Evolutionary conservation across 1,139 yeast genomes (phyloP), one percentile per base, ranked within the genome.

Genomic region (Scheffersomyces cryptocercus): DNA sequence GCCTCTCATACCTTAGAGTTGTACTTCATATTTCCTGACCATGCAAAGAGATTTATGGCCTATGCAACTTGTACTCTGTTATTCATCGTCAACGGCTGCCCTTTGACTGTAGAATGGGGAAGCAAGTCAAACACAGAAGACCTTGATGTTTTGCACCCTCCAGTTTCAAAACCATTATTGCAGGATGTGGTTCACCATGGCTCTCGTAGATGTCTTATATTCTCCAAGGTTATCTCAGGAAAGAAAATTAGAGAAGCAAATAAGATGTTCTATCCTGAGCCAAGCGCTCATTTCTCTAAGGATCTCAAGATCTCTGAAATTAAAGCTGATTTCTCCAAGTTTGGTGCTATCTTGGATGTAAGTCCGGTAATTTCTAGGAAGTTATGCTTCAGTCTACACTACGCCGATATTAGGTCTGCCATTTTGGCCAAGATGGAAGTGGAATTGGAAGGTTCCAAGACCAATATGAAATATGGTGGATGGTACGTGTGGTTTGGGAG

Each of bases 401-500:
- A 73, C 60, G 74, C 74, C 36, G 86, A 85, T 55, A 77, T 85
- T 5, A 60, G 77, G 38, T 68, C 84, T 13, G 89, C 96, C 0
- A 79, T 87, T 28, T 57, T 62, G n/a, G 89, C 87, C 3, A 84
- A 83, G 61, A 65, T 64, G 34, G 76, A 75, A 20, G 61, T 69
- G 44, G 69, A 67, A 37, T 52, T 55, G 5, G 48, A 46, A 4
- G 69, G 69, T 1, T 66, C 79, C 3, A 51, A 49, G n/a, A 53
- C 84, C 49, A 55, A 68, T 42, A 52, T 52, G n/a, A 79, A 74
- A 51, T 87, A 82, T 54, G 61, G 61, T 7, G 77, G 68, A 6
- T 88, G 95, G 95, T 62, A 70, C 9, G 64, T 85, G 3, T 75
- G 82, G 77, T 88, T 80, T 55, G 89, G 87, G 0, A 76, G 74